Conservation (phyloP, 352 stramenopile species). For the Pythium phragmiticola region DNA sequence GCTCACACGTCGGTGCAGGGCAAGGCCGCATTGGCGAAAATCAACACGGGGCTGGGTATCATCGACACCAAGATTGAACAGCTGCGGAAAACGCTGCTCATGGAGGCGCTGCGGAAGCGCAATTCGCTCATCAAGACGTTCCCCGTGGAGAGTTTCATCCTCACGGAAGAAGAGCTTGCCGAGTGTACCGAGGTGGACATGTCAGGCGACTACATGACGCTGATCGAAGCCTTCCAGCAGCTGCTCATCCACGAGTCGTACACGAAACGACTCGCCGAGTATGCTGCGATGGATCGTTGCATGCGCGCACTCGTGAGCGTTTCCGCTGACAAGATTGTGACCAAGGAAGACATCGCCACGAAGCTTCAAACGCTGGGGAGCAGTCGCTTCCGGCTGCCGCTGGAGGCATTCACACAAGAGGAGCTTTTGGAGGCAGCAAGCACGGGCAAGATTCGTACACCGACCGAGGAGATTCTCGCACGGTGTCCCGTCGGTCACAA, state of each 20-base stretch:
- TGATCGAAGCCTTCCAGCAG: constrained; percentile 68
- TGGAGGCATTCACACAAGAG: constrained; percentile 66
- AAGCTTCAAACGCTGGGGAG: constrained; percentile 35
- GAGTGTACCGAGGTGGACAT: constrained; percentile 62
- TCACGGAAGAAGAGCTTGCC: constrained; percentile 42
- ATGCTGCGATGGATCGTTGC: constrained; percentile 63
- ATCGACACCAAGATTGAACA: constrained; percentile 67
- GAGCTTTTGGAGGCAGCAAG: constrained; percentile 48
- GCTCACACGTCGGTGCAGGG: not conserved
- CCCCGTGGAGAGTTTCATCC: constrained; percentile 42
- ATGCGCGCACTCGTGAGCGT: constrained; percentile 51
- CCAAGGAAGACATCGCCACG: constrained; percentile 70
- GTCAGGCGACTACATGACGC: constrained; percentile 63
- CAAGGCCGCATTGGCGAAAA: constrained; percentile 6
- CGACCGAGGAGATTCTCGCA: constrained; percentile 43
- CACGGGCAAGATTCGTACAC: constrained; percentile 47
- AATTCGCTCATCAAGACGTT: constrained; percentile 76
- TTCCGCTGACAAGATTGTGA: constrained; percentile 47
- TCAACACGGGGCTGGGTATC: constrained; percentile 58
- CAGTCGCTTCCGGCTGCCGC: constrained; percentile 41
- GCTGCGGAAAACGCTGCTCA: constrained; percentile 55
- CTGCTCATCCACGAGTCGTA: constrained; percentile 70
- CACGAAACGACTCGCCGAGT: constrained; percentile 52
- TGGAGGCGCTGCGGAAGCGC: constrained; percentile 65
- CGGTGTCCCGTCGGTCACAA: constrained; percentile 51